These are phyloP conservation scores for Cyclotella baltica DNA, from an alignment of 108 stramenopile species.

Conservation along the genomic window DNA sequence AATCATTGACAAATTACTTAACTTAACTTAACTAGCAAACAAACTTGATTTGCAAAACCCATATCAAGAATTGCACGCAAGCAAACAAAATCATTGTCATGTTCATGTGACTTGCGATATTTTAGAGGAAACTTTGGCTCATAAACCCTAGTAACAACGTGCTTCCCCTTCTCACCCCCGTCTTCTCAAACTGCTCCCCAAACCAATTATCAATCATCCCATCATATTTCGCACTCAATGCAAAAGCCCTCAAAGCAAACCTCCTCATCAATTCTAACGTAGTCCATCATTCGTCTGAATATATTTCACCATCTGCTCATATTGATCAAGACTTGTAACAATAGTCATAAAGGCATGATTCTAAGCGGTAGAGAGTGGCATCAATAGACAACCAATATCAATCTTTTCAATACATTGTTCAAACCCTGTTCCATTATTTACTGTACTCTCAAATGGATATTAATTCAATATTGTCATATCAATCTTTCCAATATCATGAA, in stretches of 20 bases:
- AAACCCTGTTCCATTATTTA: slow-evolving; percentile 88
- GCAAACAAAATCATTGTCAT: neutral
- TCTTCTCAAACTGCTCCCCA: slow-evolving; percentile 66
- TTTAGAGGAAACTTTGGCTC: slow-evolving; percentile 90
- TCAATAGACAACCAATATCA: slow-evolving; percentile 99
- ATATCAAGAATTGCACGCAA: neutral
- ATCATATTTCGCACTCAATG: slow-evolving; percentile 94
- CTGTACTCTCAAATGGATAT: slow-evolving; percentile 99
- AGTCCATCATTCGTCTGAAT: slow-evolving; percentile 82
- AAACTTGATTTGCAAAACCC: no score
- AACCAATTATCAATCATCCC: slow-evolving; percentile 93
- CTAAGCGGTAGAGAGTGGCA: slow-evolving; percentile 97
- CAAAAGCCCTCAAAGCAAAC: slow-evolving; percentile 94
- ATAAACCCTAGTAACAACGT: slow-evolving; percentile 89
- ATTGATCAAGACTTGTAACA: slow-evolving; percentile 92
- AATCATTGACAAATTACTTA: no score
- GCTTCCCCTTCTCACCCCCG: slow-evolving; percentile 3
- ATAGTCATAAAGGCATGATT: slow-evolving; percentile 97
- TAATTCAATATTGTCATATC: slow-evolving; percentile 98
- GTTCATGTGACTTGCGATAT: slow-evolving; percentile 82
- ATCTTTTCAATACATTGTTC: slow-evolving; percentile 99
- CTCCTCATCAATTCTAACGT: slow-evolving; percentile 80
- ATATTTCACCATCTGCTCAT: slow-evolving; percentile 75
- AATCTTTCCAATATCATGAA: slow-evolving; percentile 92
- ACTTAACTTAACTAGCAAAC: no score